Conservation (phyloP, 1,139 yeast species). For the Scheffersomyces cryptocercus region DNA sequence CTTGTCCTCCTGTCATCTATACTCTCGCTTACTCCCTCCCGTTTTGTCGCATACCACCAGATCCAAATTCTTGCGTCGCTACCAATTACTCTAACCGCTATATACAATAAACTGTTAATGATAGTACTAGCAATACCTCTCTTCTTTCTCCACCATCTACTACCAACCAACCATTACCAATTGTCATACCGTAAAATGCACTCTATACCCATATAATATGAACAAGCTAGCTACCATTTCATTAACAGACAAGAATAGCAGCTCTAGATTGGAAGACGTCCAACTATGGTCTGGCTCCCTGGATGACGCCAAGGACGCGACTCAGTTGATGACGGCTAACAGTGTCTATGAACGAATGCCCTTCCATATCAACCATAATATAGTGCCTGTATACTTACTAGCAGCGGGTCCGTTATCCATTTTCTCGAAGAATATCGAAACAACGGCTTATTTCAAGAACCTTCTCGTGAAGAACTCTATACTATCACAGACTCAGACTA, state of each 20-base stretch:
- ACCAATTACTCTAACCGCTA: no score
- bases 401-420: slow-evolving; percentile 24
- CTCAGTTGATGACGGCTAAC: no score
- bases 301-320: not conserved
- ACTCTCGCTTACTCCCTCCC: no score
- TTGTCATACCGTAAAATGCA: not conserved
- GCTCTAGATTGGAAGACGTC: slow-evolving; percentile 16
- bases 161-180: not conserved
- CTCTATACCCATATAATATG: slow-evolving; percentile 8
- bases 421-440: slow-evolving; percentile 22
- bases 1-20: no score
- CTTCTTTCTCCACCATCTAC: no score
- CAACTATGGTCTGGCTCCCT: slow-evolving; percentile 24
- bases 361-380: slow-evolving; percentile 20
- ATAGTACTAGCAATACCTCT: no score
- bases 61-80: no score
- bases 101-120: no score
- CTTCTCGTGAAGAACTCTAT: no score
- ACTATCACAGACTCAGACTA: not conserved
- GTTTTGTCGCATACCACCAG: no score
- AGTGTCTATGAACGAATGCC: slow-evolving; percentile 5
- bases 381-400: slow-evolving; percentile 34
- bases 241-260: slow-evolving; percentile 11
- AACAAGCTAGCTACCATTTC: slow-evolving; percentile 12
- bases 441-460: slow-evolving; percentile 26